phyloP scores from a whole-genome alignment of 228 moss, liverwort and hornwort species.

The Sphagnum magellanicum region DNA sequence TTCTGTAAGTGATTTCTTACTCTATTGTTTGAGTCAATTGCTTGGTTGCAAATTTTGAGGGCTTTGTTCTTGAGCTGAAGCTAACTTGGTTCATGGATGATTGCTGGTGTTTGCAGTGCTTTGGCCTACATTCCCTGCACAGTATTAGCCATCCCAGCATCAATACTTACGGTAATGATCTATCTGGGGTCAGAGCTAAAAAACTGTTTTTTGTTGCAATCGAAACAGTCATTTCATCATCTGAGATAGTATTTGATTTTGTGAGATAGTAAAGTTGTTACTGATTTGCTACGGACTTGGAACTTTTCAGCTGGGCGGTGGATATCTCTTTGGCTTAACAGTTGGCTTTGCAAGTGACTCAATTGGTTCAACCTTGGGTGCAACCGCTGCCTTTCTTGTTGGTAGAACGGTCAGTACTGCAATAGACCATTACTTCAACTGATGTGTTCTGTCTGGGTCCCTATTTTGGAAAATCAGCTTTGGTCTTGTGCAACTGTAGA shows the following conservation, averaged over 20 bases:
- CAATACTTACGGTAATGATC: slow-evolving; percentile 68
- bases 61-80: neutral
- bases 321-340: slow-evolving; percentile 80
- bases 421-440: neutral
- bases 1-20: slow-evolving; percentile 50
- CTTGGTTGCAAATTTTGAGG: neutral
- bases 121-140: slow-evolving; percentile 94
- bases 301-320: slow-evolving; percentile 82
- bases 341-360: slow-evolving; percentile 91
- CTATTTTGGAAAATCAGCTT: neutral
- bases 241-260: no score
- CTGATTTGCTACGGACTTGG: neutral
- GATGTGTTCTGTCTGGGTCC: neutral
- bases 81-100: neutral
- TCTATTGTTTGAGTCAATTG: neutral
- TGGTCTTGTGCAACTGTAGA: neutral
- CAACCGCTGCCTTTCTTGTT: slow-evolving; percentile 82
- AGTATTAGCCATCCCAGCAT: slow-evolving; percentile 77
- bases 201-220: no score
- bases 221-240: neutral
- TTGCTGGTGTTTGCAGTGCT: slow-evolving; percentile 40
- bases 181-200: slow-evolving; percentile 1
- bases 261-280: no score
- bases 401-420: slow-evolving; percentile 80
- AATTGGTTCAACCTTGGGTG: slow-evolving; percentile 79